Base-by-base conservation (phyloP, 108 stramenopile genomes). In the Cyclotella sp. region DNA sequence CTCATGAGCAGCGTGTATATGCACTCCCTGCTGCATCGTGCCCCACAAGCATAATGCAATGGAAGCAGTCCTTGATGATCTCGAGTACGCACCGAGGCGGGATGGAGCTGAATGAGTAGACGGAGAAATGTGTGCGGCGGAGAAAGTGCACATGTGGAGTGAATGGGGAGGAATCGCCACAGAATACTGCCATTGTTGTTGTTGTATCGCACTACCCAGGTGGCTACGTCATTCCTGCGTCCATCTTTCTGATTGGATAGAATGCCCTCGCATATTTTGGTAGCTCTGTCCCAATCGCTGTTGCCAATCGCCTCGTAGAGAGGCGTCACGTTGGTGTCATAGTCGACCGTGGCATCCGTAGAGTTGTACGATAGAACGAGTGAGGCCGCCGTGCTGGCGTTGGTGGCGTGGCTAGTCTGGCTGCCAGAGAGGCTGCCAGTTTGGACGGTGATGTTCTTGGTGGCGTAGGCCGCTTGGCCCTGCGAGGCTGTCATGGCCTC, bases 31-130 rank as follows among this genome's bases (percentile, higher is more conserved):
- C 70, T 69, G 11, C 89, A 88, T 76, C 89, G 86, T 63, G 88
- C 88, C 16, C 93, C 91, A 70, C 89, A 89, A 3, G 93, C 93
- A 61, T 95, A 95, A 70, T 95, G 93, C n/a, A 95, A 77, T 29
- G 93, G 84, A 26, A 87, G 85, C 85, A 95, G 85, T 18, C 93
- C 93, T 74, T 95, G 93, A 68, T 95, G 90, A 59, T 95, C 93
- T 51, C 82, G 49, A 26, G 87, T 90, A 44, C 78, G 72, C 27
- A 88, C 79, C 27, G 89, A 90, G 39, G 84, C 79, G n/a, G 87
- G 89, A 68, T 92, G 88, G 19, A 88, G 84, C 28, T 81, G 74
- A 14, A 95, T 19, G 16, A 95, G 72, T 21, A 89, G 84, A 14
- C 72, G 46, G 41, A 95, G 58, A n/a, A 95, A 77, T 15, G 69